Evolutionary conservation across 139 green algal species (phyloP).

Genomic region (Chlamydomonas eustigma): DNA sequence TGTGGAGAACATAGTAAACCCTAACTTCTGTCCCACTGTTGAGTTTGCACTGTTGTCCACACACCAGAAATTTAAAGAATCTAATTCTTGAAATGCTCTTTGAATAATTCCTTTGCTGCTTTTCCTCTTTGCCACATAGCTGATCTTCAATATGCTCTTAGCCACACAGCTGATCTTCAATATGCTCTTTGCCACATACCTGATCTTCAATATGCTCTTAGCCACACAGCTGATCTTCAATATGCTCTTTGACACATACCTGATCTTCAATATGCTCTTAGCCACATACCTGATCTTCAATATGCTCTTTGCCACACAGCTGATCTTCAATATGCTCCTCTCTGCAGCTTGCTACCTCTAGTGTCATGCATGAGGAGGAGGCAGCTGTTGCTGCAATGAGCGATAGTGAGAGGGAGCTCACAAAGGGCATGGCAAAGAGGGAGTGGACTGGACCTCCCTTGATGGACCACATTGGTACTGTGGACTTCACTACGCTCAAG

Average conservation of each 20-base stretch:
- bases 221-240: background rate
- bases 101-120: too few relatives aligned
- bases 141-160: background rate
- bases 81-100: too few relatives aligned
- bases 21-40: too few relatives aligned
- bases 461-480: constrained; percentile 43
- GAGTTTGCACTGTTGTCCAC: too few relatives aligned
- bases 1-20: background rate
- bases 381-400: constrained; percentile 3
- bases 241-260: too few relatives aligned
- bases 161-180: too few relatives aligned
- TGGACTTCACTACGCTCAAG: background rate
- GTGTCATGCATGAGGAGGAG: background rate
- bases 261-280: too few relatives aligned
- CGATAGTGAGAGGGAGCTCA: constrained; percentile 49
- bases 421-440: constrained; percentile 58
- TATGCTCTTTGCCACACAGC: background rate
- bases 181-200: too few relatives aligned
- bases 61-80: too few relatives aligned
- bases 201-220: background rate
- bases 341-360: background rate
- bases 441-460: constrained; percentile 62
- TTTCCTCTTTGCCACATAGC: background rate
- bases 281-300: too few relatives aligned
- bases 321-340: background rate